Evolutionary conservation across 2,329 filamentous ascomycete species (phyloP).

Genomic region (Mycosphaerella sp.): DNA sequence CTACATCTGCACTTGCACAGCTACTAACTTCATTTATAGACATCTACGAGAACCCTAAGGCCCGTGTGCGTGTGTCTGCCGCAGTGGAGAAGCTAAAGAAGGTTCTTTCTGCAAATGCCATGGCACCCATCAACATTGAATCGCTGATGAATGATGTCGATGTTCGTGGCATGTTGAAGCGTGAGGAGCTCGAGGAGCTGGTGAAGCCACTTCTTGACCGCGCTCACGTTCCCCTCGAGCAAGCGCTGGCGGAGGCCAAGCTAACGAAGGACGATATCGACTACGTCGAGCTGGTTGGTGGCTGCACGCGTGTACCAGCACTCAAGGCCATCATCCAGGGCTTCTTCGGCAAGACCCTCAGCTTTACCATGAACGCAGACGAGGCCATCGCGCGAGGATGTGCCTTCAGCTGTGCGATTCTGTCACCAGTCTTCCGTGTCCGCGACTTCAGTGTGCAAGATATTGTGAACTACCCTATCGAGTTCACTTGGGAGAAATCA

Average conservation of each 20-base stretch:
- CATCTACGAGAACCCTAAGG: constrained; percentile 84
- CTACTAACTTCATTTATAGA: constrained; percentile 43
- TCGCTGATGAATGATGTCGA: constrained; percentile 98
- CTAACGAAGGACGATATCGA: constrained; percentile 90
- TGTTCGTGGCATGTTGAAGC: constrained; percentile 80
- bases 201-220: constrained; percentile 76
- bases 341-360: constrained; percentile 89
- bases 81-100: constrained; percentile 98
- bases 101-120: constrained; percentile 89
- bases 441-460: constrained; percentile 97
- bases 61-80: constrained; percentile 75
- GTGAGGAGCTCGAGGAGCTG: constrained; percentile 88
- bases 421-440: constrained; percentile 96
- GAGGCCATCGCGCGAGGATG: constrained; percentile 94
- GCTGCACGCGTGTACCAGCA: constrained; percentile 85
- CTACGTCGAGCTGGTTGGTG: constrained; percentile 85
- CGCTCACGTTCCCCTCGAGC: constrained; percentile 69
- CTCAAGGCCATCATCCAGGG: constrained; percentile 83
- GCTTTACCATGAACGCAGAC: constrained; percentile 96
- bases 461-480: constrained; percentile 95
- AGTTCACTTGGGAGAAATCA: constrained; percentile 98
- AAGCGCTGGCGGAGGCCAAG: constrained; percentile 90
- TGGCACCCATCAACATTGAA: constrained; percentile 91
- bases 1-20: neutral
- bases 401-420: constrained; percentile 94